Conservation (phyloP, 768 basidiomycete genomes). For the Tephrocybe sp. region DNA sequence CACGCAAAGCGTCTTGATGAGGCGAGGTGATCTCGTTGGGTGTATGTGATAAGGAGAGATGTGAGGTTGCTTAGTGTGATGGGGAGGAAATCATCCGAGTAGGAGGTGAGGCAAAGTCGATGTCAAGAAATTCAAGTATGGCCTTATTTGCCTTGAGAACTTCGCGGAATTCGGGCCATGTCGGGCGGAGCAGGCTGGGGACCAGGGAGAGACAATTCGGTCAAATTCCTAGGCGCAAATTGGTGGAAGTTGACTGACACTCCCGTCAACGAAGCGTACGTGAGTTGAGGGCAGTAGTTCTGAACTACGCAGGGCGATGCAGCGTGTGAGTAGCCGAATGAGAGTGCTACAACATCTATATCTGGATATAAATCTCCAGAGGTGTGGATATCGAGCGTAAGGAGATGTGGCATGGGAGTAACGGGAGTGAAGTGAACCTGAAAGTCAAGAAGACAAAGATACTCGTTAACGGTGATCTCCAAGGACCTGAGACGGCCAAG, state of each 20-base stretch:
- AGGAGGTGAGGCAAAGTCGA: slow-evolving; percentile 1
- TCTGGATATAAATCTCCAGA: too few species aligned
- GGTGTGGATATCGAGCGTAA: not conserved
- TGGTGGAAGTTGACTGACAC: not conserved
- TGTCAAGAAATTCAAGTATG: not conserved
- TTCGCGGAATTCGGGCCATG: not conserved
- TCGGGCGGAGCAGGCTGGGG: not conserved
- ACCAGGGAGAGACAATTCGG: not conserved
- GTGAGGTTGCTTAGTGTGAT: slow-evolving; percentile 1
- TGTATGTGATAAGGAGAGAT: slow-evolving; percentile 3
- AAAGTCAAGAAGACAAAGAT: not conserved
- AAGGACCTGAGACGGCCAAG: not conserved
- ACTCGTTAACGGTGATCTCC: not conserved
- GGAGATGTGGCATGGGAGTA: not conserved
- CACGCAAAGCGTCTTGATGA: slow-evolving; percentile 4
- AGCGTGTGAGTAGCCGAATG: too few species aligned
- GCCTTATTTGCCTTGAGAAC: not conserved
- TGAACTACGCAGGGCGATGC: not conserved
- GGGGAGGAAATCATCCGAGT: not conserved
- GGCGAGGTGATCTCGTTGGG: not conserved
- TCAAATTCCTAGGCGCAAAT: not conserved
- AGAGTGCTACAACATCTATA: too few species aligned
- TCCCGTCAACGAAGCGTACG: not conserved
- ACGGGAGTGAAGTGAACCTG: not conserved
- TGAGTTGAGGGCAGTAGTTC: not conserved